Base-by-base conservation (phyloP, 2,329 filamentous ascomycete species). In the Colletotrichum salicis region DNA sequence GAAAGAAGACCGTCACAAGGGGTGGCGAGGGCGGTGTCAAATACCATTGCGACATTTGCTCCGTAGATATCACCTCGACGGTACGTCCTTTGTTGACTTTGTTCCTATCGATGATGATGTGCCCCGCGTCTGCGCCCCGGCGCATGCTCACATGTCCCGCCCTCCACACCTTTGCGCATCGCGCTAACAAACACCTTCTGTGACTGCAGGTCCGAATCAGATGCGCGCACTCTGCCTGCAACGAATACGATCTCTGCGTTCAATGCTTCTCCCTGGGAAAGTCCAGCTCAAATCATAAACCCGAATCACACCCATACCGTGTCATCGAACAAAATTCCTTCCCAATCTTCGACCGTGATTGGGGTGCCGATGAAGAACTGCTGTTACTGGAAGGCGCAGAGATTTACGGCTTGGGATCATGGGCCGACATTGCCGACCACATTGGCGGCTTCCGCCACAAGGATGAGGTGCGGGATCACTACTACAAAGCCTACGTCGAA, bases 281-380 rank as follows among this genome's bases (percentile, higher is more conserved):
- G 77, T 87, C 89, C 57, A 94, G 94, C 74, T 93, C 94, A 77
- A 91, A 93, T 67, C 96, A 99, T 81, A 92, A 97, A 75, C 96
- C 96, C 8, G 88, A 91, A 5, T 93, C 93, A 13, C 96, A 99
- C 82, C 87, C 94, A 15, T 99, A 92, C 81, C 93, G 94, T 74
- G 96, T 99, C 41, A 98, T 99, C 75, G 96, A 99, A 81, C 96
- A 98, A 78, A 97, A 99, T 79, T 98, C 96, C 0, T 97, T 99
- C 61, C 96, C 96, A 1, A 98, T 99, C 70, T 99, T 97, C 78
- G 92, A 95, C 75, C 89, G 90, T 70, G 95, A 97, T 79, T 99
- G 96, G 96, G 96, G 96, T 64, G 96, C 96, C 29, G 96, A 99
- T 79, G 96, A 99, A 80, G 96, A 99, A 82, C 84, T 98, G n/a